Evolutionary conservation across 192 early-diverging fungal genomes (phyloP).

Genomic region (Rhizophagus clarus): DNA sequence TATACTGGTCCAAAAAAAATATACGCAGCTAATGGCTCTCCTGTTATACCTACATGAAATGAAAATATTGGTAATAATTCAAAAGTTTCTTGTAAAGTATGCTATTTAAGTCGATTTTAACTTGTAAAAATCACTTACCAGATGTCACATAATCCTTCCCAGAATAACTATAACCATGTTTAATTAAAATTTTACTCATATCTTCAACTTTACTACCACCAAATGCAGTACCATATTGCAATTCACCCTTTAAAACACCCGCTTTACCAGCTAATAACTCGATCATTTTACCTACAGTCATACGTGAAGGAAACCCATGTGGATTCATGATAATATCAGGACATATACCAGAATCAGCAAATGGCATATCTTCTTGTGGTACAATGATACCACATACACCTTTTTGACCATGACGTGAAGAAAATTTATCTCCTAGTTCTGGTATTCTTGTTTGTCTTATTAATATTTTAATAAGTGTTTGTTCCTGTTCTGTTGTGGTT

Average conservation of each 20-base stretch:
- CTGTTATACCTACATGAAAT: slow-evolving; percentile 61
- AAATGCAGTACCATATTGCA: slow-evolving; percentile 97
- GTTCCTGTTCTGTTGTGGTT: slow-evolving; percentile 91
- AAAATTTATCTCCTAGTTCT: slow-evolving; percentile 98
- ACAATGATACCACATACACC: slow-evolving; percentile 97
- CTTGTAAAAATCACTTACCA: slow-evolving; percentile 42
- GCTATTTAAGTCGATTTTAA: not conserved
- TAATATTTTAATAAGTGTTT: slow-evolving; percentile 87
- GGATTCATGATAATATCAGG: slow-evolving; percentile 99
- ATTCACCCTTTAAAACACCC: slow-evolving; percentile 84
- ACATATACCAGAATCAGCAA: slow-evolving; percentile 83
- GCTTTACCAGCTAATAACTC: slow-evolving; percentile 96
- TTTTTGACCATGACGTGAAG: slow-evolving; percentile 97
- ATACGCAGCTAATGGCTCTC: slow-evolving; percentile 90
- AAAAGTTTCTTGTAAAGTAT: not conserved
- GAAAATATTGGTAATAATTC: not conserved
- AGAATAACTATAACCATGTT: slow-evolving; percentile 93
- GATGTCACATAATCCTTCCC: slow-evolving; percentile 97
- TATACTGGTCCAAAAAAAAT: slow-evolving; percentile 97
- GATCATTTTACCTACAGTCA: slow-evolving; percentile 99
- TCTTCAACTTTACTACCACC: slow-evolving; percentile 94
- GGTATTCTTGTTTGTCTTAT: slow-evolving; percentile 92
- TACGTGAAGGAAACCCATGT: slow-evolving; percentile 97
- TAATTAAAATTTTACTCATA: slow-evolving; percentile 90
- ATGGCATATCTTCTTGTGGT: slow-evolving; percentile 97